Conservation (phyloP, 1,284 basidiomycete species). For the Blastosporella zonata region DNA sequence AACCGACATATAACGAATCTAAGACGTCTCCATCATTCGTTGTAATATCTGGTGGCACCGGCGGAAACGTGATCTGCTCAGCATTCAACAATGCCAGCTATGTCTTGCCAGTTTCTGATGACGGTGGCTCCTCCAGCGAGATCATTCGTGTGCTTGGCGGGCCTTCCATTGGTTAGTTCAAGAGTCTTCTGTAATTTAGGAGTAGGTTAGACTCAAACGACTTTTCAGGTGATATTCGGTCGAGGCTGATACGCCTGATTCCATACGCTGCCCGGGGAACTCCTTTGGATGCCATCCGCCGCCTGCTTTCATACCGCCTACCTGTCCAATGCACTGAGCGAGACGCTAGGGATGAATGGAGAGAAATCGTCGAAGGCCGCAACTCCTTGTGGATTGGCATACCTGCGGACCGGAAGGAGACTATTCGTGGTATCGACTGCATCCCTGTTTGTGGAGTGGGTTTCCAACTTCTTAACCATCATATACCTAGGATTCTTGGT, state of each 20-base stretch:
- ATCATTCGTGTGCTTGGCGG: conserved; percentile 83
- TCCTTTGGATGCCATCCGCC: conserved; percentile 67
- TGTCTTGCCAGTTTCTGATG: conserved; percentile 81
- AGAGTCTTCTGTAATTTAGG: not conserved
- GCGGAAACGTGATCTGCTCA: conserved; percentile 76
- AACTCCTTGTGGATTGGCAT: conserved; percentile 87
- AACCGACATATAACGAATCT: not conserved
- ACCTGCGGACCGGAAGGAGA: conserved; percentile 89
- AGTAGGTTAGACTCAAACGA: conserved; percentile 2
- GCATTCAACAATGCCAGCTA: conserved; percentile 72
- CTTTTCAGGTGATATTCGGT: conserved; percentile 72
- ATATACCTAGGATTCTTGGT: conserved; percentile 75
- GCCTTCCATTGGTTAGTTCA: conserved; percentile 66
- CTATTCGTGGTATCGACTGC: conserved; percentile 65
- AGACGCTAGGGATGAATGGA: conserved; percentile 87
- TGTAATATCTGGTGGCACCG: conserved; percentile 80
- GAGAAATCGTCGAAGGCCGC: conserved; percentile 88
- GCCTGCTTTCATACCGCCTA: conserved; percentile 79
- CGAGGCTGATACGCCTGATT: conserved; percentile 78
- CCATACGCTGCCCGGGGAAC: conserved; percentile 57
- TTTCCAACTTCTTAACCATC: not conserved
- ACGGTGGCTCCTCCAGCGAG: conserved; percentile 83
- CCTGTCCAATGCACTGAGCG: conserved; percentile 65
- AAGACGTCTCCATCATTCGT: conserved; percentile 42
- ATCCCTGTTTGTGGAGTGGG: not conserved